These are phyloP conservation scores for Fusarium oxysporum DNA, from an alignment of 2,329 filamentous ascomycete species.

Conservation along the genomic window DNA sequence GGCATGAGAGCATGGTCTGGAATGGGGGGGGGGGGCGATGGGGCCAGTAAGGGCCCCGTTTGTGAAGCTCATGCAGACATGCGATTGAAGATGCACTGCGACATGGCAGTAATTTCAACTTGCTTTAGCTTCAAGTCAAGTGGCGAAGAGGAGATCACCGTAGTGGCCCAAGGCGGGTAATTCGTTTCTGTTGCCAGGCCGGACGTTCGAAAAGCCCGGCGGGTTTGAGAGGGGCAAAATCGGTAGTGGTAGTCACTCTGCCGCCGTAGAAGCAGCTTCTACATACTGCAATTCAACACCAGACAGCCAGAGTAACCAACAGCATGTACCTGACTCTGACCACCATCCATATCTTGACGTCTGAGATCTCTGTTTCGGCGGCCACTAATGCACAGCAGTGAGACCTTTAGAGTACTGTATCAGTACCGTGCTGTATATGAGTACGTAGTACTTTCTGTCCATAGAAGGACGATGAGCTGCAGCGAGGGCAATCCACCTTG, in stretches of 20 bases:
- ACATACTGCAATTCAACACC: background rate
- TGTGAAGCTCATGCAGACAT: constrained; percentile 45
- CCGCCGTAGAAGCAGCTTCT: constrained; percentile 16
- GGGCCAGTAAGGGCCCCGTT: constrained; percentile 33
- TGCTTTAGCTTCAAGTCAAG: constrained; percentile 42
- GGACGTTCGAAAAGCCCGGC: constrained; percentile 30
- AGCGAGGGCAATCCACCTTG: constrained; percentile 35
- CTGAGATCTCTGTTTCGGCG: constrained; percentile 50
- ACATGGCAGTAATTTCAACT: constrained; percentile 44
- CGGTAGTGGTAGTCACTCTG: constrained; percentile 7
- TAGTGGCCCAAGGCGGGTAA: constrained; percentile 40
- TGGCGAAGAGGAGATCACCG: constrained; percentile 47
- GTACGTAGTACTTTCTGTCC: constrained; percentile 29
- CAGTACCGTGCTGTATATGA: constrained; percentile 32
- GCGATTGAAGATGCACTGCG: constrained; percentile 42
- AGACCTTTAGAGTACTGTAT: constrained; percentile 33
- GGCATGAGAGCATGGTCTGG: constrained; percentile 34
- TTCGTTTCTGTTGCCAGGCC: constrained; percentile 37
- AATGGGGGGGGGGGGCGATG: constrained; percentile 33
- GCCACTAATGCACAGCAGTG: constrained; percentile 51
- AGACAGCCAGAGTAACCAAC: constrained; percentile 3
- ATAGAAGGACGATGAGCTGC: constrained; percentile 31
- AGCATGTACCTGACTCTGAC: constrained; percentile 45
- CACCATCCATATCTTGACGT: constrained; percentile 44
- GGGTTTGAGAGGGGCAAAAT: constrained; percentile 37